A percentile compares a stretch with the other conserved stretches of the same genome.
These are phyloP conservation scores for Cystobasidium sp. DNA, from an alignment of 1,284 basidiomycete species.

Conservation along the genomic window DNA sequence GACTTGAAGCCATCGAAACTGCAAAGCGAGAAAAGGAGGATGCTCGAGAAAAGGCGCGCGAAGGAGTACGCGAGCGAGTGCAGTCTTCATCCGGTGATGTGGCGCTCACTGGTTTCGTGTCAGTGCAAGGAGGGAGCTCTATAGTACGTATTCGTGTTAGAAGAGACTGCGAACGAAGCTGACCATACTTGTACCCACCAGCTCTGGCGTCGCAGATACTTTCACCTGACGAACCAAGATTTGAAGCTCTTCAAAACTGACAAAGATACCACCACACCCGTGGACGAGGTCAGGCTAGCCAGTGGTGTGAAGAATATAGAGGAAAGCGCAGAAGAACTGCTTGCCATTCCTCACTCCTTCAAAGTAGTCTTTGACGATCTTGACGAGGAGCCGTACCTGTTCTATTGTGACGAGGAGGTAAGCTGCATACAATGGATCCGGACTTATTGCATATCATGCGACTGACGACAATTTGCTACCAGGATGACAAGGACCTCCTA, in stretches of 20 bases:
- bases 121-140: conserved; percentile 36
- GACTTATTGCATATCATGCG: not conserved
- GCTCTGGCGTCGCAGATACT: conserved; percentile 42
- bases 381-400: conserved; percentile 42
- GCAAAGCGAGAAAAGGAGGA: conserved; percentile 16
- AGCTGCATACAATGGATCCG: not conserved
- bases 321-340: conserved; percentile 26
- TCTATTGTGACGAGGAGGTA: conserved; percentile 44
- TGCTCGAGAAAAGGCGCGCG: not conserved
- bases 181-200: not conserved
- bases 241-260: conserved; percentile 40
- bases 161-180: not conserved
- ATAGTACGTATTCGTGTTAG: conserved; percentile 21
- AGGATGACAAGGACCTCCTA: conserved; percentile 42
- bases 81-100: conserved; percentile 3
- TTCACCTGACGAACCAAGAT: conserved; percentile 9
- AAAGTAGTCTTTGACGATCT: conserved; percentile 37
- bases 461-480: too few relatives aligned
- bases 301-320: conserved; percentile 18
- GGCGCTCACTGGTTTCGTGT: conserved; percentile 37
- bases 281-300: conserved; percentile 28
- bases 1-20: conserved; percentile 17
- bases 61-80: conserved; percentile 8
- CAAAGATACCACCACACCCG: conserved; percentile 2
- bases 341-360: conserved; percentile 42